These are phyloP conservation scores for Polytrichum formosum DNA, from an alignment of 225 moss, liverwort and hornwort species.

Conservation along the genomic window DNA sequence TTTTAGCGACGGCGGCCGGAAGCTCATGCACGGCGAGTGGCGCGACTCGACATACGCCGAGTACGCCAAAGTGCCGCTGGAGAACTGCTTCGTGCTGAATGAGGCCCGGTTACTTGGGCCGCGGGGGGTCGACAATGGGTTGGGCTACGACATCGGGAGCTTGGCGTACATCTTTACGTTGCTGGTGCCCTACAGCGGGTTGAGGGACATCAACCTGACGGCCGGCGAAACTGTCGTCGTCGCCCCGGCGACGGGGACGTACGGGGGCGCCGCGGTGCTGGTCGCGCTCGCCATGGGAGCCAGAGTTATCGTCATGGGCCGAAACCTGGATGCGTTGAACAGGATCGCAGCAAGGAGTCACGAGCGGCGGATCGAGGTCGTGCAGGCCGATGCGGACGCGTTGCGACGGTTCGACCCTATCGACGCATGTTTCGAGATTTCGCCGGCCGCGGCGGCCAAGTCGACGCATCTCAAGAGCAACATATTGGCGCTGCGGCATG, in stretches of 20 bases:
- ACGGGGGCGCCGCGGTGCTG: slow-evolving; percentile 5
- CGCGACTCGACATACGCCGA: slow-evolving; percentile 14
- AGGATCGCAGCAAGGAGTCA: not conserved
- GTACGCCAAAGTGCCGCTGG: slow-evolving; percentile 3
- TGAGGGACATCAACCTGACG: not conserved
- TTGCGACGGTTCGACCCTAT: not conserved
- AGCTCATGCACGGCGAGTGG: slow-evolving; percentile 16
- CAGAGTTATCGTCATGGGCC: slow-evolving; percentile 1
- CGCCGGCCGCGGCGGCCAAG: not conserved
- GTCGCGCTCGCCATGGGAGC: slow-evolving; percentile 24
- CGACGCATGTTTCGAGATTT: slow-evolving; percentile 1
- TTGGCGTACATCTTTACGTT: not conserved
- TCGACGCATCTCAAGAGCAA: not conserved
- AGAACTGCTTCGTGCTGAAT: not conserved
- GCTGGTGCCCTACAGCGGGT: slow-evolving; percentile 13
- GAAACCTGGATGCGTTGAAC: not conserved
- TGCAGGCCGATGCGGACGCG: not conserved
- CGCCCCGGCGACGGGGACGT: slow-evolving; percentile 1
- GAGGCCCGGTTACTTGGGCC: slow-evolving; percentile 3
- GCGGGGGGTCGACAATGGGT: not conserved
- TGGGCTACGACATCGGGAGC: not conserved
- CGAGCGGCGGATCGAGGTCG: not conserved
- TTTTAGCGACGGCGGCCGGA: slow-evolving; percentile 2
- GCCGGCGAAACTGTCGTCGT: slow-evolving; percentile 17
- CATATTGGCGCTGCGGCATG: not conserved